Evolutionary conservation across 257 asterid genomes (phyloP), one percentile per base, ranked within the genome.

Genomic region (Solanum clarkiae): DNA sequence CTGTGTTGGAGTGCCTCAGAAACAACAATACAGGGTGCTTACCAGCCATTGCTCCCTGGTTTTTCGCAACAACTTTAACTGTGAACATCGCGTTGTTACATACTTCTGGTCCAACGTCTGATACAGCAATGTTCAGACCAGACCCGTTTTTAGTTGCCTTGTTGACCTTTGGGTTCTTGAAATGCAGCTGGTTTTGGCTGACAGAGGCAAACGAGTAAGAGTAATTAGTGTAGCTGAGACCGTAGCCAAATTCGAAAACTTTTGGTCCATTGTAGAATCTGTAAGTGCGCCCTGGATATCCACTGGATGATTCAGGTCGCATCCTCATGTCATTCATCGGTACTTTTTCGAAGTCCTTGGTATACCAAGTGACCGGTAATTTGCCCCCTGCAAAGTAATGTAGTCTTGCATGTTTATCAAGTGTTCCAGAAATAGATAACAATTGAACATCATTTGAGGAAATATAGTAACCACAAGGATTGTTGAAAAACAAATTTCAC

Each of bases 311-410:
- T 17, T 89, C 91, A 11, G 98, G 87, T 32, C 97, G 87, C 98
- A 94, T 94, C 85, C 93, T 91, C 96, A 91, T 94, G 66, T 93
- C 91, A 15, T 97, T 94, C 97, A 94, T 93, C 9, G 93, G 90
- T 81, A 92, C 83, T 79, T 88, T 89, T 54, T 26, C 54, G 85
- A 90, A 92, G 8, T 90, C 90, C 86, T 89, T 88, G 4, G 97
- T 94, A 68, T 93, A 94, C 98, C 98, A 94, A 14, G 95, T 92
- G 16, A 91, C 88, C 3, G 98, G 95, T 86, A 94, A 84, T 84
- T 79, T 89, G 15, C 97, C 97, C 24, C 97, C 96, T 93, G 85
- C 84, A 89, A 84, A 63, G 55, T 32, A 29, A 60, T 17, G 8
- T n/a, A 70, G 5, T 44, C 32, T 22, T 22, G 3, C 13, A 22